phyloP scores from a whole-genome alignment of 768 basidiomycete genomes.

The Lactarius quietus region DNA sequence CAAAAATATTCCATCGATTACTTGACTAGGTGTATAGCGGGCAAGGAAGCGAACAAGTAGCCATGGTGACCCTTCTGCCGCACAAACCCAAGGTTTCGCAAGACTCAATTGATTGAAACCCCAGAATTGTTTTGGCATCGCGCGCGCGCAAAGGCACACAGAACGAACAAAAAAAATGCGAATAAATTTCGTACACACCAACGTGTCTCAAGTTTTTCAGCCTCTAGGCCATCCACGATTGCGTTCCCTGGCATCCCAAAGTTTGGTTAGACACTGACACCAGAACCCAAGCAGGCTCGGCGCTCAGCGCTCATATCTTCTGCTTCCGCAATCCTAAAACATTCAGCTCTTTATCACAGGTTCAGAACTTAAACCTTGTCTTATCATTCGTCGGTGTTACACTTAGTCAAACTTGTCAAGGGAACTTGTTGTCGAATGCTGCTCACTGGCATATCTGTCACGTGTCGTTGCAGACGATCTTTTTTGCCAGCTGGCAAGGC shows the following conservation, averaged over 20 bases:
- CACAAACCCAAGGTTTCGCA: not conserved
- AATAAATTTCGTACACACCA: not conserved
- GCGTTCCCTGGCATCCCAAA: not conserved
- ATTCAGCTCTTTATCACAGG: not conserved
- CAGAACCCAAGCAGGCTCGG: not conserved
- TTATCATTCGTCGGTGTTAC: not conserved
- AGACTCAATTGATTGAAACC: too few relatives aligned
- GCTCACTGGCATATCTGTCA: not conserved
- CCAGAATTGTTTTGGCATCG: too few relatives aligned
- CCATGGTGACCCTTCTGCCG: not conserved
- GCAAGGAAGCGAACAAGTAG: not conserved
- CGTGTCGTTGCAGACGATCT: not conserved
- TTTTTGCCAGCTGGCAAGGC: not conserved
- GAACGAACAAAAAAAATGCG: not conserved
- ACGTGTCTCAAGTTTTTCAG: not conserved
- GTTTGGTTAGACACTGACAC: not conserved
- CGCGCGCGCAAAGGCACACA: not conserved
- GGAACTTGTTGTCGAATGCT: not conserved
- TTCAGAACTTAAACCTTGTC: not conserved
- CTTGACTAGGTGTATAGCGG: not conserved
- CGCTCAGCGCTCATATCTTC: not conserved
- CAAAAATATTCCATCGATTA: too few relatives aligned
- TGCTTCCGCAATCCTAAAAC: not conserved
- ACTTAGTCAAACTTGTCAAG: not conserved
- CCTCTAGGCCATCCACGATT: not conserved